A percentile compares a stretch with the other conserved stretches of the same genome.
Evolutionary conservation across 2,329 filamentous ascomycete species (phyloP).

Genomic region (Aspergillus luchuensis): DNA sequence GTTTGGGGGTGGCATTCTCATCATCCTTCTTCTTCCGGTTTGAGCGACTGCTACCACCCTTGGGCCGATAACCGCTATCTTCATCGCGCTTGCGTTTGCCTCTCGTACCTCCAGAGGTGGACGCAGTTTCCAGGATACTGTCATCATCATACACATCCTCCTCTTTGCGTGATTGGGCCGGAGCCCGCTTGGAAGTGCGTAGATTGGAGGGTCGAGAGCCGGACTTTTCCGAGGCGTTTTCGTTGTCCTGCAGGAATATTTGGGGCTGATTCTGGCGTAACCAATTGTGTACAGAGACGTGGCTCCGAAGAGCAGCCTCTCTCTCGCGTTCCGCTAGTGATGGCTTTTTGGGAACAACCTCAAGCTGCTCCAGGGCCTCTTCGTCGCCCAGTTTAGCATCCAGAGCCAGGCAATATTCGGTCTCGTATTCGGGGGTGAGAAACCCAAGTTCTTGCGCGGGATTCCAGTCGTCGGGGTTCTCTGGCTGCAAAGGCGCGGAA

Average conservation of each 20-base stretch:
- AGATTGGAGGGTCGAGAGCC: conserved; percentile 42
- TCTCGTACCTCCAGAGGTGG: conserved; percentile 35
- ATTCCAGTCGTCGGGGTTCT: conserved; percentile 21
- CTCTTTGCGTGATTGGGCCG: conserved; percentile 41
- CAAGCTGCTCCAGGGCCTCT: conserved; percentile 57
- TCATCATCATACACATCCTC: conserved; percentile 49
- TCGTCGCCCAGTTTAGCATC: conserved; percentile 45
- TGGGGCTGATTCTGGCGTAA: conserved; percentile 81
- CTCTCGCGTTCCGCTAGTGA: conserved; percentile 56
- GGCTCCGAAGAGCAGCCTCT: conserved; percentile 69
- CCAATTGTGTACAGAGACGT: conserved; percentile 95
- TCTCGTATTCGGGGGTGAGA: conserved; percentile 47
- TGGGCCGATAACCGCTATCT: conserved; percentile 50
- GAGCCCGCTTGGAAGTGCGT: conserved; percentile 45
- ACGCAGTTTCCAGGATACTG: conserved; percentile 42
- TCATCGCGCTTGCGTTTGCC: conserved; percentile 52
- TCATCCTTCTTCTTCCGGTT: conserved; percentile 46
- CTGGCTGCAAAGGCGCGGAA: conserved; percentile 22
- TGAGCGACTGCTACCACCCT: conserved; percentile 46
- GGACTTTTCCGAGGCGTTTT: conserved; percentile 50
- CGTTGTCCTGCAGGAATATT: conserved; percentile 78
- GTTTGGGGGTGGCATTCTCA: conserved; percentile 33
- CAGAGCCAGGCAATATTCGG: conserved; percentile 44
- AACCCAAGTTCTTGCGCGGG: conserved; percentile 44
- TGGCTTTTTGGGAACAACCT: conserved; percentile 38